phyloP scores from a whole-genome alignment of 352 stramenopile species.

The Pythium aristosporum region DNA sequence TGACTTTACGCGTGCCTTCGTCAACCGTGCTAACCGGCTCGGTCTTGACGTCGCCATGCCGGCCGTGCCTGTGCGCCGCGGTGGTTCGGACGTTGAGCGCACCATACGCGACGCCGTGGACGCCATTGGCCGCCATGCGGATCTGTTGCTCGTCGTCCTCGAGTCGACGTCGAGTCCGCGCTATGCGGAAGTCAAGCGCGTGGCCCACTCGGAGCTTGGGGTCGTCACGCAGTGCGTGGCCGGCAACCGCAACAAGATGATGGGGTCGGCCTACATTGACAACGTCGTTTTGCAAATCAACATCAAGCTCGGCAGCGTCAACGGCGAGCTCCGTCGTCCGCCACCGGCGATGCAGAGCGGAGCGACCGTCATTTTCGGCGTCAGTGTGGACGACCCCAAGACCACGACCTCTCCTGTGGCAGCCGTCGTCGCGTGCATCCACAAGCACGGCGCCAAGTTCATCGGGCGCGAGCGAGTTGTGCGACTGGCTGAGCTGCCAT shows the following conservation, averaged over 20 bases:
- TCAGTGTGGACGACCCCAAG: neutral
- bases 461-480: neutral
- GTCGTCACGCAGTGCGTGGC: neutral
- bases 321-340: neutral
- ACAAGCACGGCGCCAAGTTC: neutral
- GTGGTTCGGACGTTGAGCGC: neutral
- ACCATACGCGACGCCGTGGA: neutral
- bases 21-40: neutral
- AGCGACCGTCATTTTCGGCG: neutral
- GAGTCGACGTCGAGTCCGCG: neutral
- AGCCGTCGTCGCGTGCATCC: constrained; percentile 3
- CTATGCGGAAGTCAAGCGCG: neutral
- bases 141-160: neutral
- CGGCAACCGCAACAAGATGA: neutral
- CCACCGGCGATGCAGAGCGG: neutral
- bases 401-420: neutral
- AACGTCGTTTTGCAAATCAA: constrained; percentile 5
- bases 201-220: neutral
- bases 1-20: neutral
- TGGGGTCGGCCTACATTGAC: neutral
- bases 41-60: neutral
- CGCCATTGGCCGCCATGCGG: neutral
- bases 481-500: neutral
- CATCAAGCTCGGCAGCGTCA: neutral
- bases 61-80: neutral